Conservation (phyloP, 768 basidiomycete species). For the Boletus rufocinnamomeus region DNA sequence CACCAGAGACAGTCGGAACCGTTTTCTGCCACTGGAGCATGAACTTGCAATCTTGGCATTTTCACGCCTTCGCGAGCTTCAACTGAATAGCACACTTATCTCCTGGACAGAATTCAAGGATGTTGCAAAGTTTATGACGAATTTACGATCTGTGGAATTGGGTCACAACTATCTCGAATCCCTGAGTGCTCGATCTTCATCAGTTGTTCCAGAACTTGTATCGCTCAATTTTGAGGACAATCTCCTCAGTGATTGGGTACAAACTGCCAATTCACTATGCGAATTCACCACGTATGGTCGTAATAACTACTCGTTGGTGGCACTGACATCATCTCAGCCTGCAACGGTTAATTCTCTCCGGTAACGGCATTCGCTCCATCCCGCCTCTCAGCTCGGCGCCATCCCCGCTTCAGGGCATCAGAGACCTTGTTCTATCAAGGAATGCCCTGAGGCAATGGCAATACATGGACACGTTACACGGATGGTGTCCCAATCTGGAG, state of each 20-base stretch:
- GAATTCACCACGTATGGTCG: conserved; percentile 46
- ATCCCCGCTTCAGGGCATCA: conserved; percentile 41
- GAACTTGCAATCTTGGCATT: conserved; percentile 46
- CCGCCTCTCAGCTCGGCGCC: conserved; percentile 28
- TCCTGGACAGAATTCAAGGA: conserved; percentile 67
- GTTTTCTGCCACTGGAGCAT: conserved; percentile 49
- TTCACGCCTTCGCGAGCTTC: conserved; percentile 57
- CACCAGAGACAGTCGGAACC: conserved; percentile 57
- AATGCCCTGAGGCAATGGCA: conserved; percentile 63
- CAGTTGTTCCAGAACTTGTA: conserved; percentile 37
- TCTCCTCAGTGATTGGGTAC: conserved; percentile 55
- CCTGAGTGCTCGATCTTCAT: conserved; percentile 27
- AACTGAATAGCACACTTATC: conserved; percentile 72
- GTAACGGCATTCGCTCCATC: conserved; percentile 58
- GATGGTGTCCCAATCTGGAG: conserved; percentile 70
- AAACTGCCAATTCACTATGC: conserved; percentile 46
- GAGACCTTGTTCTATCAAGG: conserved; percentile 61
- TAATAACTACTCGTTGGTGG: neutral
- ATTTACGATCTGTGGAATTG: conserved; percentile 58
- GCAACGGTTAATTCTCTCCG: conserved; percentile 63
- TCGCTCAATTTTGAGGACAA: conserved; percentile 75
- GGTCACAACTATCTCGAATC: conserved; percentile 64
- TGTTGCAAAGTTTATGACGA: conserved; percentile 55
- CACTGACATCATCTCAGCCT: conserved; percentile 42
- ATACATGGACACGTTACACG: conserved; percentile 61